phyloP scores from a whole-genome alignment of 2,329 filamentous ascomycete species.

The Talaromyces sp. region DNA sequence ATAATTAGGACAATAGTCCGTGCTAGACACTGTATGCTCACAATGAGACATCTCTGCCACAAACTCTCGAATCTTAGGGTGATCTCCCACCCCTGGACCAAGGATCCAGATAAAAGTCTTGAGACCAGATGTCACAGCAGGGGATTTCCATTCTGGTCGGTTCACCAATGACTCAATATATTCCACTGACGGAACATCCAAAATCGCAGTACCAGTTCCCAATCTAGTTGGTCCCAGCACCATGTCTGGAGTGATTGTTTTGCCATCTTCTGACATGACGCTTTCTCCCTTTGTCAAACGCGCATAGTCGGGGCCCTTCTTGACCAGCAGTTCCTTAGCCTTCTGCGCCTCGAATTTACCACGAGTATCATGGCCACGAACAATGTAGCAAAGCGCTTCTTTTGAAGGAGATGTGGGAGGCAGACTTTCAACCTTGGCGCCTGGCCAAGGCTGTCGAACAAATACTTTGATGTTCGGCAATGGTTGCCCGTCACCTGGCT shows the following conservation, averaged over 20 bases:
- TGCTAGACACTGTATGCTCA: constrained; percentile 76
- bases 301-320: constrained; percentile 60
- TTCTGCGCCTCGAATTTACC: constrained; percentile 75
- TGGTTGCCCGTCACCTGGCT: constrained; percentile 54
- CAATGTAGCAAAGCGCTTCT: constrained; percentile 81
- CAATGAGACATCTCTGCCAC: constrained; percentile 63
- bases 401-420: constrained; percentile 68
- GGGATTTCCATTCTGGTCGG: constrained; percentile 71
- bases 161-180: constrained; percentile 72
- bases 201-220: constrained; percentile 74
- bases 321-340: constrained; percentile 68
- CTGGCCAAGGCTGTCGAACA: constrained; percentile 78
- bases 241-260: constrained; percentile 79
- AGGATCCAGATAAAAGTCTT: constrained; percentile 79
- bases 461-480: constrained; percentile 71
- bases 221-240: constrained; percentile 70
- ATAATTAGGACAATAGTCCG: constrained; percentile 74
- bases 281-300: constrained; percentile 64
- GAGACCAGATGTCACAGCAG: constrained; percentile 68
- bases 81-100: constrained; percentile 65
- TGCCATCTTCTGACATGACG: constrained; percentile 66
- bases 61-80: constrained; percentile 68
- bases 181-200: constrained; percentile 72
- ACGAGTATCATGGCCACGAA: constrained; percentile 73
- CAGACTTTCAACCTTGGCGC: constrained; percentile 63